Evolutionary conservation across 345 rosid species (phyloP), one percentile per base, ranked within the genome.

Genomic region (Eucalyptus viminalis): DNA sequence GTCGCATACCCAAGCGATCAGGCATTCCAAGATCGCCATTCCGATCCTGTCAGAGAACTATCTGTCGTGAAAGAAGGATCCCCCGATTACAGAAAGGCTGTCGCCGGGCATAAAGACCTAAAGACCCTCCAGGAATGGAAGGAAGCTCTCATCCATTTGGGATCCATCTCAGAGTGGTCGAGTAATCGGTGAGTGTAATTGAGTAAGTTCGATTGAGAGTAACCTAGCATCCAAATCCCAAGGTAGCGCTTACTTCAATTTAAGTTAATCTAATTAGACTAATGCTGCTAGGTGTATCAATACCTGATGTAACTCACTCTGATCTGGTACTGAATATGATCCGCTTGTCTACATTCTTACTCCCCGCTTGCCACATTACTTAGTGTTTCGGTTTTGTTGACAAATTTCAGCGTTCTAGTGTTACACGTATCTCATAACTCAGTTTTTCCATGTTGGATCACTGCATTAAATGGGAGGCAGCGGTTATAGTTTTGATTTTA

Each of bases 221-320:
- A 24, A 24, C 62, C 62, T 9, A 56, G 62, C 13, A 56, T 56
- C 62, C 29, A 56, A 56, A 56, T 56, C 21, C 62, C 62, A 56
- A 56, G 62, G 0, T 56, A 56, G 62, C 62, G 62, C 62, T 56
- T 24, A 24, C 29, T 56, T 56, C 29, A 24, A 56, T 56, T 56
- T 56, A 51, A 56, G 29, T 56, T 56, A 56, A 56, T 56, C 62
- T 56, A 56, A 56, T 56, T 56, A 54, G 29, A 22, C 62, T 56
- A 56, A 56, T 51, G 54, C 8, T 24, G 60, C 60, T 56, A 56
- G 60, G 60, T 56, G 60, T 56, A 22, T 56, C 60, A 22, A 56
- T 56, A 22, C 27, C 11, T 56, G 27, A 4, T 54, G 27, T 56
- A 22, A 27, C 60, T 9, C 60, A 0, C 27, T 22, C 27, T 0